Evolutionary conservation across 2,329 filamentous ascomycete species (phyloP), one percentile per base, ranked within the genome.

Genomic region (Ceratocystis destructans): DNA sequence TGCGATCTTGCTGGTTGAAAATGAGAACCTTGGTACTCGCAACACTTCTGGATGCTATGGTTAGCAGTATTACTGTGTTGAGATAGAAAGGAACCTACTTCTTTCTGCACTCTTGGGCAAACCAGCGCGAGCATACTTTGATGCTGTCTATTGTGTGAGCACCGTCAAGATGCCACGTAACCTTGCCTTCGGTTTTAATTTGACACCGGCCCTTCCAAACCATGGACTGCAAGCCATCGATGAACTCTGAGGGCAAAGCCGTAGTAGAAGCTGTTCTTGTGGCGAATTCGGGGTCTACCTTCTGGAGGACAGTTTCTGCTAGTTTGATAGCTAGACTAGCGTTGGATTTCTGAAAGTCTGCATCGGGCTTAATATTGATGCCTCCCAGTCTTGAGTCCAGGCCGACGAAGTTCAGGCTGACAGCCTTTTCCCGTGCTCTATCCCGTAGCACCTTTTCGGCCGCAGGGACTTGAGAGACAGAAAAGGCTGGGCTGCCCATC

Each of bases 71-170:
- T 44, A 3, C 7, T 4, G 53, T 17, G 44, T 6, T 15, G 17
- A 64, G 10, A 4, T 12, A 10, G 33, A 31, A 46, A 31, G 3
- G 12, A 57, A 59, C 73, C 66, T 71, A 74, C 74, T 71, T 72
- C 61, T 68, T 68, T 37, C 73, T 72, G n/a, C 72, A 77, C 71
- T 82, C 79, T 8, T 75, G 74, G 1, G 84, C 83, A 72, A 96
- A 97, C 92, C 92, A 96, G 69, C 83, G 82, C 0, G 87, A 87
- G 3, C 90, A 90, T 70, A 90, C 82, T 69, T 87, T 83, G 65
- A 99, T 87, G 73, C 91, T 96, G 73, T 97, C 93, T 2, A 88
- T 80, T 0, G 93, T 99, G 75, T 99, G 94, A 1, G 91, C 94
- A 7, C 94, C 92, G 73, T 99, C 94, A 22, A 99, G 83, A 72